Percentiles rank a stretch among this genome's conserved stretches.
Evolutionary conservation across 2,329 filamentous ascomycete genomes (phyloP).

Genomic region (Graphium sp.): DNA sequence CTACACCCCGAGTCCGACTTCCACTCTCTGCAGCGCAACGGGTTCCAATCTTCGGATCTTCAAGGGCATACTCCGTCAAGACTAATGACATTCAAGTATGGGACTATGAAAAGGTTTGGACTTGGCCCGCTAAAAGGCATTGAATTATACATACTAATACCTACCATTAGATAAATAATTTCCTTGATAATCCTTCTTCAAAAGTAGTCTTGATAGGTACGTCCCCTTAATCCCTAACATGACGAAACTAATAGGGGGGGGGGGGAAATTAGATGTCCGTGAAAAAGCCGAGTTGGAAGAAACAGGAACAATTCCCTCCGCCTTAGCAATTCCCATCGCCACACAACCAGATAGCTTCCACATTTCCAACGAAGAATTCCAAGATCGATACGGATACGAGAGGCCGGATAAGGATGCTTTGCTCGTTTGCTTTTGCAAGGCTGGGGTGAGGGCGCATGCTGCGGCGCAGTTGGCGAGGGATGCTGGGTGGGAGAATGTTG

Average conservation of each 20-base stretch:
- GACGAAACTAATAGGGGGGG: not conserved
- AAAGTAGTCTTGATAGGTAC: not conserved
- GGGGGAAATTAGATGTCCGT: conserved; percentile 39
- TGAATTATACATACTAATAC: no score
- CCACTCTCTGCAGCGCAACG: no score
- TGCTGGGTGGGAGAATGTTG: conserved; percentile 56
- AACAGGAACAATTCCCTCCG: conserved; percentile 60
- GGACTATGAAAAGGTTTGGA: no score
- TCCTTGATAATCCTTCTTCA: not conserved
- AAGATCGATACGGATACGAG: conserved; percentile 62
- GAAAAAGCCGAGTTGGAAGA: conserved; percentile 49
- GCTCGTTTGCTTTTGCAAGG: conserved; percentile 84
- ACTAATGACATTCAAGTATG: no score
- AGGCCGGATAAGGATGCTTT: conserved; percentile 36
- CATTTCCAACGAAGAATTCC: conserved; percentile 61
- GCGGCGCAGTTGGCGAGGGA: conserved; percentile 63
- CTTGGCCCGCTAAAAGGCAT: no score
- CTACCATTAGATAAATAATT: not conserved
- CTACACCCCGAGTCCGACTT: no score
- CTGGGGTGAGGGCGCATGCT: conserved; percentile 65
- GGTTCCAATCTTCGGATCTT: no score
- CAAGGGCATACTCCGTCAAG: no score
- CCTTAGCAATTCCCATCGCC: conserved; percentile 68
- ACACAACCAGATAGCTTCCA: conserved; percentile 67
- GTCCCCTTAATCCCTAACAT: not conserved